A percentile compares a stretch with the other conserved stretches of the same genome.
Evolutionary conservation across 78 protist species (phyloP).

Genomic region (Polysphondylium violaceum): DNA sequence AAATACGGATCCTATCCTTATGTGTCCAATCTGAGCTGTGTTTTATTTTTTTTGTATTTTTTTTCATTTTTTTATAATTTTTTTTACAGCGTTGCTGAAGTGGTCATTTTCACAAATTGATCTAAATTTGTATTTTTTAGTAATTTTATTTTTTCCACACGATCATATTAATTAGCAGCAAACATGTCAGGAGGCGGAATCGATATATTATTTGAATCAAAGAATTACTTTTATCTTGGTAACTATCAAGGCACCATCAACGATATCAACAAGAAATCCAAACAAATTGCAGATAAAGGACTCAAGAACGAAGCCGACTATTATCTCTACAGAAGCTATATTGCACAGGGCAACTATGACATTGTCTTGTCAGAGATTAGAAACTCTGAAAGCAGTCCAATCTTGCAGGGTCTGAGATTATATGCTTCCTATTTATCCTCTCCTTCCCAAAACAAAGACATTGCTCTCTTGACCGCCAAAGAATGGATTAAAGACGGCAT

Average conservation of each 20-base stretch:
- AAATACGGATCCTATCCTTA: too few relatives aligned
- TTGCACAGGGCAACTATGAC: constrained; percentile 55
- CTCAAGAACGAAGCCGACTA: constrained; percentile 38
- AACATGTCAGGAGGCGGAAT: constrained; percentile 21
- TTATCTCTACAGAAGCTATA: constrained; percentile 42
- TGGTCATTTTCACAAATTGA: neutral
- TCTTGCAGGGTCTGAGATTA: constrained; percentile 4
- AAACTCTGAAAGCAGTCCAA: neutral
- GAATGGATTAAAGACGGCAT: constrained; percentile 58
- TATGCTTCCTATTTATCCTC: constrained; percentile 9
- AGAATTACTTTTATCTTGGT: constrained; percentile 63
- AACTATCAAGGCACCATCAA: constrained; percentile 76
- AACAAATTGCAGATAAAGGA: constrained; percentile 21
- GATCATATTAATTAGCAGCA: too few relatives aligned
- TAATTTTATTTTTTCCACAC: neutral
- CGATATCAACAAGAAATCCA: constrained; percentile 60
- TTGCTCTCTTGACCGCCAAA: constrained; percentile 9
- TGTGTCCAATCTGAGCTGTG: too few relatives aligned
- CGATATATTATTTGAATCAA: constrained; percentile 60
- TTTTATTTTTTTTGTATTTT: constrained; percentile 2
- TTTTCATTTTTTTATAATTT: neutral
- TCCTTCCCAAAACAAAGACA: constrained; percentile 2
- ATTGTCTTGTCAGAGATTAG: constrained; percentile 59
- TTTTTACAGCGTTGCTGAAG: too few relatives aligned
- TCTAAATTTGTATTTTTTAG: neutral